phyloP scores from a whole-genome alignment of 1,284 basidiomycete genomes.

The Sphagnurus paluster region DNA sequence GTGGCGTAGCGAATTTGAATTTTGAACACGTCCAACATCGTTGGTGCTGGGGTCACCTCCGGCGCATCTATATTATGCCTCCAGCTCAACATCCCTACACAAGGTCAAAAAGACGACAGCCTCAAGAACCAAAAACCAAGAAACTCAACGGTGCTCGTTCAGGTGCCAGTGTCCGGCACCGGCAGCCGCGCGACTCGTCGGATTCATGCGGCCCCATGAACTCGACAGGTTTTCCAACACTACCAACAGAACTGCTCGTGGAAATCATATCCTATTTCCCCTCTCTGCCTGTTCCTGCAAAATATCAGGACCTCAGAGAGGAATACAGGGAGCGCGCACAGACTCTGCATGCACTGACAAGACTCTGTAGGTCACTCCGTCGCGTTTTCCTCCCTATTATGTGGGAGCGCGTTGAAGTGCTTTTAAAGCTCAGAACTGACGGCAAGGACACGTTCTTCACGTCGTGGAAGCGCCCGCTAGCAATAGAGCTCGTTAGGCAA shows the following conservation, averaged over 20 bases:
- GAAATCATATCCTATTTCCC: constrained; percentile 14
- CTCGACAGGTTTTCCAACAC: constrained; percentile 10
- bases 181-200: too few species aligned
- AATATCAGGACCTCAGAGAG: background rate
- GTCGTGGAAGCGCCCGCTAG: constrained; percentile 5
- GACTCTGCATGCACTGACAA: constrained; percentile 9
- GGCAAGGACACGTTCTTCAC: background rate
- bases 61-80: too few species aligned
- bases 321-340: constrained; percentile 2
- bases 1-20: too few species aligned
- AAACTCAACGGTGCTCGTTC: too few species aligned
- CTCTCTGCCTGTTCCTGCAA: constrained; percentile 4
- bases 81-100: too few species aligned
- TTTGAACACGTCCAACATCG: too few species aligned
- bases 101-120: too few species aligned
- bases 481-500: constrained; percentile 15
- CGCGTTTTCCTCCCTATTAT: constrained; percentile 10
- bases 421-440: background rate
- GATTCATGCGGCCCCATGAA: too few species aligned
- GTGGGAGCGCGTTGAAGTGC: constrained; percentile 15
- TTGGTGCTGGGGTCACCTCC: too few species aligned
- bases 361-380: constrained; percentile 13
- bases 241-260: constrained; percentile 17
- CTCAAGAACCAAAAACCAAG: too few species aligned
- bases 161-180: too few species aligned